Base-by-base conservation (phyloP, 805 yeast species). In the Zygosaccharomyces lentus region DNA sequence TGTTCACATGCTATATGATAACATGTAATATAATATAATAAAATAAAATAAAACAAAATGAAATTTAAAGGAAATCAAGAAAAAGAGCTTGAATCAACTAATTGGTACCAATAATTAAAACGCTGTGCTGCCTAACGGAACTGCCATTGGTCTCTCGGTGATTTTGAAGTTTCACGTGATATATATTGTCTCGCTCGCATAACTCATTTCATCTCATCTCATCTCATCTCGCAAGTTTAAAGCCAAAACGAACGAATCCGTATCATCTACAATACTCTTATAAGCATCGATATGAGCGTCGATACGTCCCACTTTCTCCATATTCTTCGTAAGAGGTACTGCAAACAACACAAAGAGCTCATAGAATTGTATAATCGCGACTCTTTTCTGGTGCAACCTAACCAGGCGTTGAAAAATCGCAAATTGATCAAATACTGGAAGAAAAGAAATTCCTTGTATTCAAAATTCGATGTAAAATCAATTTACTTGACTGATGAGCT, bases 401-500 rank as follows among this genome's bases (percentile, higher is more conserved):
- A 52, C 37, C 41, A 46, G 27, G 45, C 47, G 13, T 43, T 53
- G 29, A 19, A 49, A 26, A 50, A 57, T 27, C 41, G 49, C 5
- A 30, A 47, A 31, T 24, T 59, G 24, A 49, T 46, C 62, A 81
- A 80, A 59, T 82, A 75, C 62, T 87, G 90, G 89, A 62, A 62
- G 17, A 73, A 75, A 34, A 65, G 95, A n/a, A 74, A 77, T 52
- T 59, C 61, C 12, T 60, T 89, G 8, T 89, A 89, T 60, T 68
- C 78, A 5, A 70, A 66, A 51, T 84, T 73, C 53, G 87, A 86
- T 56, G 75, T 79, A 6, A 91, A 93, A 2, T 49, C 57, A 0
- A 73, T 88, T 1, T 71, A 72, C 43, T 70, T 90, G 69, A 83
- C 84, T 1, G 69, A 76, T 12, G 93, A 84, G 58, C 71, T 88